Base-by-base conservation (phyloP, 257 asterid species). In the Jacaranda mimosifolia region DNA sequence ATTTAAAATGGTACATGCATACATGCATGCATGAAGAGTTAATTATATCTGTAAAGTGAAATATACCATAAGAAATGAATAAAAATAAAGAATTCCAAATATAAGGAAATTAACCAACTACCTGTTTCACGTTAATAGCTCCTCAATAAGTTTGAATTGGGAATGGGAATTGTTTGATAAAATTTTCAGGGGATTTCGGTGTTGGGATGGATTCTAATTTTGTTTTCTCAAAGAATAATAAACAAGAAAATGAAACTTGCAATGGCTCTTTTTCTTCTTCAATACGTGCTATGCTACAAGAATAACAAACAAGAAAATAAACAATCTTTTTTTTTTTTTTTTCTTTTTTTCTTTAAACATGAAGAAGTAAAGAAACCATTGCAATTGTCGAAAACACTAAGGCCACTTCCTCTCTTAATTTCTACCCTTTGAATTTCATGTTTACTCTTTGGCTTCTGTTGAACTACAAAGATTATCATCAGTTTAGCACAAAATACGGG, bases 381-480 rank as follows among this genome's bases (percentile, higher is more conserved):
- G 46, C 46, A 42, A 42, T 42, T 42, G 46, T 42, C 46, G 9
- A 9, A 42, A 42, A 5, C 4, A 42, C 46, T 5, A 1, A 6
- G 9, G 46, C 32, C 9, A 42, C 46, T 42, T 42, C 46, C 46
- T 42, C 9, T 26, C 32, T 26, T 26, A 26, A 26, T 19, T 55
- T 17, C 32, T 63, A 53, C 59, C 60, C 57, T 68, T 64, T 58
- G 55, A 17, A 53, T 15, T 52, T 64, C 52, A 55, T 26, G 39
- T 70, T 46, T 39, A 46, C 36, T 73, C 26, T 51, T 78, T 76
- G 77, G 73, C 9, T 79, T 57, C 63, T 49, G 78, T 49, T 82
- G 81, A 79, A 77, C 58, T 82, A 63, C 79, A 58, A 79, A 76
- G 63, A 35, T 76, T 13, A 71, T 73, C 86, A 77, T 81, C 58